A percentile compares a stretch with the other conserved stretches of the same genome.
Evolutionary conservation across 768 basidiomycete species (phyloP).

Genomic region (Rhodocollybia butyracea): DNA sequence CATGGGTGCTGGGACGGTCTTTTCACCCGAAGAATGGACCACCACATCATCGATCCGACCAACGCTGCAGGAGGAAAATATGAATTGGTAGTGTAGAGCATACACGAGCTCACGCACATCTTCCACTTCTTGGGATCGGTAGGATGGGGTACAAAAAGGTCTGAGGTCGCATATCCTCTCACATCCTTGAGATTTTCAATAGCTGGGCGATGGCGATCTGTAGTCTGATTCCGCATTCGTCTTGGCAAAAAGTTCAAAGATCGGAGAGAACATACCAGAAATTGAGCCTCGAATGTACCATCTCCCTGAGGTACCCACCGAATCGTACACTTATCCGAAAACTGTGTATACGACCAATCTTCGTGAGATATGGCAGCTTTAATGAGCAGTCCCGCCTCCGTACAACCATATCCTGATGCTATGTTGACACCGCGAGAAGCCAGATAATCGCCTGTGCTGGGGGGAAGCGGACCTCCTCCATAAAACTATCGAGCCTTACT

Average conservation of each 20-base stretch:
- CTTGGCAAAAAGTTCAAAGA: neutral
- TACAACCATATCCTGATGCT: constrained; percentile 14
- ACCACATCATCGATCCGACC: constrained; percentile 33
- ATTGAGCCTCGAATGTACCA: constrained; percentile 8
- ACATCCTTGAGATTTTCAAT: constrained; percentile 32
- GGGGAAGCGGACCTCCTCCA: constrained; percentile 3
- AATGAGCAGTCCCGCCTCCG: constrained; percentile 16
- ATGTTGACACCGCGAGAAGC: constrained; percentile 16
- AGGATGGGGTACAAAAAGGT: constrained; percentile 42
- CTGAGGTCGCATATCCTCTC: constrained; percentile 40
- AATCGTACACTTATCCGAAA: neutral
- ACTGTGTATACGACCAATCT: constrained; percentile 15
- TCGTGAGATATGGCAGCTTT: constrained; percentile 9
- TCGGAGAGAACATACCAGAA: neutral
- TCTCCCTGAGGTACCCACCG: constrained; percentile 7
- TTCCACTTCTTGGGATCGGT: constrained; percentile 36
- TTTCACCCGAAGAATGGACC: constrained; percentile 26
- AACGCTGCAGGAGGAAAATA: constrained; percentile 23
- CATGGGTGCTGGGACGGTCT: constrained; percentile 30
- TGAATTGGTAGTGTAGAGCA: neutral
- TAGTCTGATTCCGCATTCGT: constrained; percentile 16
- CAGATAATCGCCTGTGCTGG: constrained; percentile 12
- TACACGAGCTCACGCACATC: constrained; percentile 24
- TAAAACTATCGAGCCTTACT: neutral
- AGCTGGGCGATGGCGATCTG: constrained; percentile 21